Base-by-base conservation (phyloP, 176 grass and related monocot species). In the Guadua angustifolia region DNA sequence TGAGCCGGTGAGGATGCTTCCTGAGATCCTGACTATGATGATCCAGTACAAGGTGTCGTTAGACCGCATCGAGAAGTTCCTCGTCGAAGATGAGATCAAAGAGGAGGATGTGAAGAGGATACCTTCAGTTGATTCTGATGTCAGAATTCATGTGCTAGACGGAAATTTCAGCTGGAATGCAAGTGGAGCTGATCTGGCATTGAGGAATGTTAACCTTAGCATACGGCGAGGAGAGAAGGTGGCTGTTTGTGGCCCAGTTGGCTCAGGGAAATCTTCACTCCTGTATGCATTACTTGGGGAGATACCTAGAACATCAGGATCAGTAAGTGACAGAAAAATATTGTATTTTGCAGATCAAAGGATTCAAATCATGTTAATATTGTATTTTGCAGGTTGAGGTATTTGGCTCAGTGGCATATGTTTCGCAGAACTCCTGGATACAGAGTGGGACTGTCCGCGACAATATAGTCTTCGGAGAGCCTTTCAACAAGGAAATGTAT, bases 401-500 rank as follows among this genome's bases (percentile, higher is more conserved):
- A 19, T 93, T 87, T 21, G 95, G 95, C 24, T 90, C 89, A 10
- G 76, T 93, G 29, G 93, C 95, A 25, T 98, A 95, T 78, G 93
- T 95, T 79, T 93, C 95, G 16, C 95, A 98, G 69, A 92, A 78
- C 59, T 92, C 95, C 32, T 98, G 95, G 95, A 98, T 95, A 62
- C 95, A 95, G 55, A 98, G 95, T 25, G 95, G 95, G 7, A 93
- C 91, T 42, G 80, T 98, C 46, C 91, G 91, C 4, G 93, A 95
- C 66, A 98, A 98, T 52, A 93, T 98, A 84, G 89, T 98, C 79
- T 98, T 95, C 0, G 95, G 95, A 58, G 93, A 95, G 68, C 72
- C 93, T 3, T 92, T 81, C 82, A 60, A 89, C 68, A 78, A 88
- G 73, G 91, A 90, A 64, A 62, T 56, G 8, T 98, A 98, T 42